phyloP scores from a whole-genome alignment of 768 basidiomycete species.

The Auricularia auricula-judae region DNA sequence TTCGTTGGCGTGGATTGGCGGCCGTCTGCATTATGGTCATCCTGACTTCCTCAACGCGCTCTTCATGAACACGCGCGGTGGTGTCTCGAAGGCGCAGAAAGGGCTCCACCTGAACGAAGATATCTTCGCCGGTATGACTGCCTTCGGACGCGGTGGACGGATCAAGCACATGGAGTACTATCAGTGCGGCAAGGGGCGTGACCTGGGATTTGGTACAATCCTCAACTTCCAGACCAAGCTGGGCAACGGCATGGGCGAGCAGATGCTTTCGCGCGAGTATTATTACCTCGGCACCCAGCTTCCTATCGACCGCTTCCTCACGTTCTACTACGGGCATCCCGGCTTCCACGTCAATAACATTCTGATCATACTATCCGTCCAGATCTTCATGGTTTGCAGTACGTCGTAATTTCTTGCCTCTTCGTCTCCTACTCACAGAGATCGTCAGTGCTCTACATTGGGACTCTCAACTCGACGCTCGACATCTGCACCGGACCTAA shows the following conservation, averaged over 20 bases:
- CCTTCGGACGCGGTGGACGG: constrained; percentile 92
- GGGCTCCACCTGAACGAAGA: constrained; percentile 98
- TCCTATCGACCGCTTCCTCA: constrained; percentile 96
- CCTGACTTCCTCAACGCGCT: constrained; percentile 97
- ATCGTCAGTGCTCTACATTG: constrained; percentile 73
- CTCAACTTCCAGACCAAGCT: constrained; percentile 99
- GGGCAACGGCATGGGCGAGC: constrained; percentile 99
- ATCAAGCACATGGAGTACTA: constrained; percentile 99
- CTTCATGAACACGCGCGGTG: constrained; percentile 98
- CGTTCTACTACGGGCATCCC: constrained; percentile 98
- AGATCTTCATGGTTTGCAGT: constrained; percentile 94
- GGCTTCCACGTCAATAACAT: constrained; percentile 99
- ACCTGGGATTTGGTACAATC: constrained; percentile 98
- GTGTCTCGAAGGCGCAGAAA: constrained; percentile 98
- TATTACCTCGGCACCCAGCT: constrained; percentile 98
- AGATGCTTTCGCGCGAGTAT: constrained; percentile 99
- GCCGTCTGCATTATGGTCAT: constrained; percentile 97
- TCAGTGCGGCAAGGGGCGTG: constrained; percentile 98
- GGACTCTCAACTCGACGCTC: constrained; percentile 91
- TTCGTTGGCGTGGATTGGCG: constrained; percentile 92
- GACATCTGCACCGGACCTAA: constrained; percentile 77
- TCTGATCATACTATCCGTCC: constrained; percentile 94
- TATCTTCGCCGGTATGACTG: constrained; percentile 99
- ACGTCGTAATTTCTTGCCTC: constrained; percentile 23
- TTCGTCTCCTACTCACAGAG: neutral